A percentile compares a stretch with the other conserved stretches of the same genome.
Conservation (phyloP, 169 alveolate species). For the Cryptosporidium baileyi region DNA sequence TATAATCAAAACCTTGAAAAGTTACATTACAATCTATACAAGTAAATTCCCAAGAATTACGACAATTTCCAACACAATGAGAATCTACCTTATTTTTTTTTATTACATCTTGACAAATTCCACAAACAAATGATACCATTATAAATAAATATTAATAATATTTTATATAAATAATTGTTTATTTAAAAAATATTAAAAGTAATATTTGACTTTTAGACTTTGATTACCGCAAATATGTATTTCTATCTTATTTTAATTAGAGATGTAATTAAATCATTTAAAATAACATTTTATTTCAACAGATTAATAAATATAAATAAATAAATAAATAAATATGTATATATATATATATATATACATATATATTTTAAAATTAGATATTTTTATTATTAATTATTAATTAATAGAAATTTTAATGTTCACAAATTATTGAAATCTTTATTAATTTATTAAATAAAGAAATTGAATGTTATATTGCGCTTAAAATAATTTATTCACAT, state of each 20-base stretch:
- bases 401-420: too few relatives aligned
- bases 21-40: slow-evolving; percentile 79
- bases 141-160: not conserved
- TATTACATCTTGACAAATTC: slow-evolving; percentile 77
- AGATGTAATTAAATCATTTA: not conserved
- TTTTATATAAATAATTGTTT: not conserved
- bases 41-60: slow-evolving; percentile 80
- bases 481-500: not conserved
- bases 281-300: not conserved
- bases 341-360: too few relatives aligned
- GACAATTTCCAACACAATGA: slow-evolving; percentile 75
- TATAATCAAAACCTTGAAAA: slow-evolving; percentile 77
- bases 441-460: too few relatives aligned
- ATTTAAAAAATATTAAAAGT: too few relatives aligned
- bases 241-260: not conserved
- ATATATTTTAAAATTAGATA: too few relatives aligned
- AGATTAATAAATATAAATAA: too few relatives aligned
- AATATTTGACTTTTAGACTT: too few relatives aligned
- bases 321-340: too few relatives aligned
- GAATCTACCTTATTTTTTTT: slow-evolving; percentile 78
- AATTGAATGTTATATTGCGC: too few relatives aligned
- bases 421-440: too few relatives aligned
- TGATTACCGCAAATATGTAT: not conserved
- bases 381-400: too few relatives aligned
- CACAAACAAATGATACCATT: slow-evolving; percentile 82